These are phyloP conservation scores for Plasmodium gonderi DNA, from an alignment of 169 alveolate genomes.

Conservation along the genomic window DNA sequence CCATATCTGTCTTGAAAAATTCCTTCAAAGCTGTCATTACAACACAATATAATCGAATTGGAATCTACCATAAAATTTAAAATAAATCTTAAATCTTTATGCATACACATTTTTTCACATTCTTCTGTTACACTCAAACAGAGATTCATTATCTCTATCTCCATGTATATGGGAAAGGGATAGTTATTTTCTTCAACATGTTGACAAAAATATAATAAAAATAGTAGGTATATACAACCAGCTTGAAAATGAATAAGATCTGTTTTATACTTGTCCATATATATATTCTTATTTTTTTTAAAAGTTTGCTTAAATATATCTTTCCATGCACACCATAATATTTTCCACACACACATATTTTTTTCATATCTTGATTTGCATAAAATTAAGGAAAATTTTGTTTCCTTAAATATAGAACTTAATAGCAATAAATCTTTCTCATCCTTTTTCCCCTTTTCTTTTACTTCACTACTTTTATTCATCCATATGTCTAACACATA, in stretches of 20 bases:
- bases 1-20: constrained; percentile 70
- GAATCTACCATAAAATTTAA: constrained; percentile 69
- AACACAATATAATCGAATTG: constrained; percentile 47
- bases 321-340: constrained; percentile 70
- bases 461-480: constrained; percentile 9
- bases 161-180: constrained; percentile 40
- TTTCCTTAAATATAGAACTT: constrained; percentile 38
- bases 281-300: constrained; percentile 29
- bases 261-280: neutral
- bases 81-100: constrained; percentile 41
- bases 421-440: constrained; percentile 7
- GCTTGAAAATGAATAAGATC: constrained; percentile 35
- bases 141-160: constrained; percentile 13
- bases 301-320: constrained; percentile 38
- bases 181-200: constrained; percentile 37
- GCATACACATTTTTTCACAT: constrained; percentile 30
- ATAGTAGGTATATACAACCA: constrained; percentile 62
- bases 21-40: constrained; percentile 31
- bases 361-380: constrained; percentile 57
- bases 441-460: constrained; percentile 3
- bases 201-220: constrained; percentile 60
- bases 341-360: constrained; percentile 36
- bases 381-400: constrained; percentile 54
- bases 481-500: constrained; percentile 45
- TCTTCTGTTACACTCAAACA: constrained; percentile 47